phyloP scores from a whole-genome alignment of 2,329 filamentous ascomycete genomes.

The Neoascochyta sp. region DNA sequence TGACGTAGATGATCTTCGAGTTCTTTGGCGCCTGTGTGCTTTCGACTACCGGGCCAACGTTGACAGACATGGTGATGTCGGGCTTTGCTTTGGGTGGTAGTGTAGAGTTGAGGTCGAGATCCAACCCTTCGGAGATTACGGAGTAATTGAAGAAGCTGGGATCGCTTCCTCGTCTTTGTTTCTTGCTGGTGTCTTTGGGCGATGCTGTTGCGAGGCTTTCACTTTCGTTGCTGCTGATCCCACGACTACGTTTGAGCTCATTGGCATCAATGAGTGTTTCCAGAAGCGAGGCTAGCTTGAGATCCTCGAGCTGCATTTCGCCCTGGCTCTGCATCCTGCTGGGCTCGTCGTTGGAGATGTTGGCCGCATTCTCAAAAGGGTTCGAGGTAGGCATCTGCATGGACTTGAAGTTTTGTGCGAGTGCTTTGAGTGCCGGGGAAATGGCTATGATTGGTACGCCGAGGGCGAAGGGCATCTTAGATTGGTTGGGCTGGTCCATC shows the following conservation, averaged over 20 bases:
- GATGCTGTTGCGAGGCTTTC: conserved; percentile 1
- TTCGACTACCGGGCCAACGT: conserved; percentile 15
- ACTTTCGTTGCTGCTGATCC: conserved; percentile 5
- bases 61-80: conserved; percentile 14
- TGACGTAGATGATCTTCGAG: conserved; percentile 69
- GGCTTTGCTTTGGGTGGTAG: conserved; percentile 16
- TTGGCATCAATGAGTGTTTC: conserved; percentile 33
- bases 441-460: conserved; percentile 19
- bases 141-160: conserved; percentile 34
- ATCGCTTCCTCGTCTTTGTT: conserved; percentile 4
- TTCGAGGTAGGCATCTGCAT: conserved; percentile 8
- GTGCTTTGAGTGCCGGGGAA: conserved; percentile 15
- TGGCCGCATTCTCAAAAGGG: conserved; percentile 11
- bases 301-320: conserved; percentile 36
- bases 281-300: conserved; percentile 34
- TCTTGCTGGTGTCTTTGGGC: neutral
- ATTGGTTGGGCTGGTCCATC: conserved; percentile 11
- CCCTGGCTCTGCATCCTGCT: conserved; percentile 20
- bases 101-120: conserved; percentile 24
- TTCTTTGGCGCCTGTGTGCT: conserved; percentile 27
- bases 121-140: conserved; percentile 13
- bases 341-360: conserved; percentile 12
- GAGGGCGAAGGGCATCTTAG: conserved; percentile 8
- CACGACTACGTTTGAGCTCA: conserved; percentile 27
- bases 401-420: conserved; percentile 15